Percentiles rank a stretch among this genome's conserved stretches.
Evolutionary conservation across 345 rosid species (phyloP).

Genomic region (Physaria fendleri): DNA sequence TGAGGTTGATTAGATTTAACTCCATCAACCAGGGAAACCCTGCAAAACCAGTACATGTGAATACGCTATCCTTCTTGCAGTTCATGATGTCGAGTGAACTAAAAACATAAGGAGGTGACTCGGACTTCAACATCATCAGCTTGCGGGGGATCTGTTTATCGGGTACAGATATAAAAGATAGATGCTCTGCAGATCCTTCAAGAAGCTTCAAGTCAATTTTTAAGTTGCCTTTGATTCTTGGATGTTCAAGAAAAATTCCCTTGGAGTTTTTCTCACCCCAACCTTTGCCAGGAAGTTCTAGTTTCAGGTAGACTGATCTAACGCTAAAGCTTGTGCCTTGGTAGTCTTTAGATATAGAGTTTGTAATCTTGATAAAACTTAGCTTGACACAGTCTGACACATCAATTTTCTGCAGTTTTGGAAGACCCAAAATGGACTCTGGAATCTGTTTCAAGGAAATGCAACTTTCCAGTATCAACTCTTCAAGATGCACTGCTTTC

Average conservation of each 20-base stretch:
- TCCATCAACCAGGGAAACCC: too few relatives aligned
- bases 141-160: not conserved
- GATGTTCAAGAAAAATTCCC: not conserved
- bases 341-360: not conserved
- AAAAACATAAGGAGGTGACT: constrained; percentile 3
- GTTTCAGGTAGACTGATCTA: not conserved
- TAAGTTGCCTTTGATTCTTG: not conserved
- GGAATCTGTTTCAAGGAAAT: not conserved
- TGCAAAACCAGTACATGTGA: not conserved
- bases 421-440: too few relatives aligned
- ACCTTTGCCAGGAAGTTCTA: not conserved
- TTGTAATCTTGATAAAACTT: not conserved
- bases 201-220: not conserved
- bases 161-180: not conserved
- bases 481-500: not conserved
- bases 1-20: too few relatives aligned
- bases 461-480: not conserved
- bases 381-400: constrained; percentile 3
- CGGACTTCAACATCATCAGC: not conserved
- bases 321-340: not conserved
- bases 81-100: not conserved
- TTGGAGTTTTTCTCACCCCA: too few relatives aligned
- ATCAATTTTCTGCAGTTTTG: constrained; percentile 10
- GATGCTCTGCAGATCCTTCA: not conserved
- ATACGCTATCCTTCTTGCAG: not conserved